Percentiles rank a stretch among this genome's conserved stretches.
Conservation (phyloP, 495 filamentous ascomycete genomes). For the Aspergillus steynii region DNA sequence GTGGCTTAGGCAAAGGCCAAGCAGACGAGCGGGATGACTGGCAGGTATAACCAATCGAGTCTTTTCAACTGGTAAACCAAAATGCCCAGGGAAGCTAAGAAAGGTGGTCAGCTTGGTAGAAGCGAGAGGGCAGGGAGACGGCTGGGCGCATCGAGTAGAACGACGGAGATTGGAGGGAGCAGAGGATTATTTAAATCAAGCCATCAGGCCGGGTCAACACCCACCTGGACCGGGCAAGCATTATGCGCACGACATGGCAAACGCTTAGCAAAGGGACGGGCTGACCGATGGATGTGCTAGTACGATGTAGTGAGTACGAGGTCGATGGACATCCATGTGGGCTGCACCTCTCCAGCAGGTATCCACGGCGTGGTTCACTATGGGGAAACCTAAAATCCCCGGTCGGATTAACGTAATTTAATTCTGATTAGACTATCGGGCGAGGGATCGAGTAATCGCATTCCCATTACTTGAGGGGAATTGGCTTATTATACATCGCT, state of each 20-base stretch:
- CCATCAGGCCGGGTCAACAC: conserved; percentile 1
- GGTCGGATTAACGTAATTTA: conserved; percentile 2
- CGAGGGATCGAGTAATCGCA: not conserved
- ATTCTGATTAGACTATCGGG: conserved; percentile 1
- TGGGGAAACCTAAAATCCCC: conserved; percentile 7
- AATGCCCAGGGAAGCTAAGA: not conserved
- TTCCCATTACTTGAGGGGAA: conserved; percentile 7
- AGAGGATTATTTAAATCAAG: not conserved
- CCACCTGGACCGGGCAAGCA: not conserved
- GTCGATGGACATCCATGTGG: not conserved
- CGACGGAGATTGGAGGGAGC: not conserved
- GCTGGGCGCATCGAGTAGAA: not conserved
- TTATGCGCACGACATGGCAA: conserved; percentile 1
- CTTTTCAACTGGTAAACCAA: not conserved
- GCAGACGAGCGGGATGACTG: not conserved
- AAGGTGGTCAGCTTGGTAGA: not conserved
- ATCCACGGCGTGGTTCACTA: not conserved
- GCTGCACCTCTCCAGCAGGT: not conserved
- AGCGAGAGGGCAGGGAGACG: not conserved
- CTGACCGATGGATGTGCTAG: not conserved
- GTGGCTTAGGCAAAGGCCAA: not conserved
- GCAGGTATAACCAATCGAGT: not conserved
- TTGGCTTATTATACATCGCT: not conserved
- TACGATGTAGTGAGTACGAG: not conserved
- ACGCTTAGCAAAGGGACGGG: not conserved